A percentile compares a stretch with the other conserved stretches of the same genome.
These are phyloP conservation scores for Tagetes patula DNA, from an alignment of 129 eudicot genomes.

Conservation along the genomic window DNA sequence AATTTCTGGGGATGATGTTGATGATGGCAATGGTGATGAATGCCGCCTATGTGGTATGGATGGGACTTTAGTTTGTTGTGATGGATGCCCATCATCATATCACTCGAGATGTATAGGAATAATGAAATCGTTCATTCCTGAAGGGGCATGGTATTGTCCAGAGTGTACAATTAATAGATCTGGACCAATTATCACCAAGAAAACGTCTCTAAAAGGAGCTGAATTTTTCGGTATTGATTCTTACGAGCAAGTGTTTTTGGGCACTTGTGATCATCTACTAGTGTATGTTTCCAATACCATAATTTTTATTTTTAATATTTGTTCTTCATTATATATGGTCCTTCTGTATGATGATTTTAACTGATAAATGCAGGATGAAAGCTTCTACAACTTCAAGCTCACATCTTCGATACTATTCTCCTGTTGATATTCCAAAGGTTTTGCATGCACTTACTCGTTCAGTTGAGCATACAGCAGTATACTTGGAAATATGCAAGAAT, in stretches of 20 bases:
- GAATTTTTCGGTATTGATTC: conserved; percentile 74
- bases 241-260: conserved; percentile 82
- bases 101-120: conserved; percentile 94
- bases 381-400: conserved; percentile 42
- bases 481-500: conserved; percentile 65
- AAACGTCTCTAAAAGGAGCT: conserved; percentile 69
- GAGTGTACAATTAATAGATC: conserved; percentile 65
- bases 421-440: conserved; percentile 54
- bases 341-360: conserved; percentile 22
- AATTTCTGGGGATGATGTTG: conserved; percentile 36
- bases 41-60: conserved; percentile 98
- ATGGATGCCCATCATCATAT: conserved; percentile 95
- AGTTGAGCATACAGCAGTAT: conserved; percentile 46
- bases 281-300: conserved; percentile 60
- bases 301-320: neutral
- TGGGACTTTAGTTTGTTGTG: conserved; percentile 90
- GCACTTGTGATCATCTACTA: conserved; percentile 75
- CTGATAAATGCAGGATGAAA: conserved; percentile 56
- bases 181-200: conserved; percentile 56
- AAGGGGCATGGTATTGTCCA: conserved; percentile 90
- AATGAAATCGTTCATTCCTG: conserved; percentile 66
- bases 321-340: conserved; percentile 14
- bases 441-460: conserved; percentile 52
- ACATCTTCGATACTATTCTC: conserved; percentile 62
- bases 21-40: conserved; percentile 88